Evolutionary conservation across 495 filamentous ascomycete species (phyloP), one percentile per base, ranked within the genome.

Genomic region (Hypoxylon rickii): DNA sequence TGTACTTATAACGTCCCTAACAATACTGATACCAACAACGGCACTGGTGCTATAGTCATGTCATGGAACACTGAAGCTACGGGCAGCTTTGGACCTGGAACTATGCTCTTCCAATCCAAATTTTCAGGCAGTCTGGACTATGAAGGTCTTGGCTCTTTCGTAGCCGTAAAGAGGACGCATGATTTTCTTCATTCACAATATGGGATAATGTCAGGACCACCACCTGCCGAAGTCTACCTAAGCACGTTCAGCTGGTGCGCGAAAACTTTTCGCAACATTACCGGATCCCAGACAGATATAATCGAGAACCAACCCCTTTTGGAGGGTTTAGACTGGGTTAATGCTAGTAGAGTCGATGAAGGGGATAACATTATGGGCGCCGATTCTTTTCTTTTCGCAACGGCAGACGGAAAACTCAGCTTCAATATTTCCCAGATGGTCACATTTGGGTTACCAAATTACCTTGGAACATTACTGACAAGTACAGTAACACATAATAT

Each of bases 1-100:
- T 61, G 50, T n/a, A 50, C 31, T 2, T 61, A 50, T 38, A 54
- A 16, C 15, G 19, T 47, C 19, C 51, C 51, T 7, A 34, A 12
- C 1, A 55, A 29, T 17, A 7, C 12, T n/a, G 2, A 18, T 21
- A 18, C 29, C 29, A 13, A 45, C 18, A 10, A 38, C 3, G n/a
- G n/a, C n/a, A 7, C 16, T 29, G 12, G 13, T 18, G 20, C 8
- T 5, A 34, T 54, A 33, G 19, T 46, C 11, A 26, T 43, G 16
- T 4, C 15, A 1, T 53, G 50, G 50, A 51, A 34, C 11, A 33
- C 49, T 8, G 39, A 53, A 10, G 21, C 18, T 12, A 22, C 17
- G 13, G 49, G 24, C 10, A 10, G 24, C 4, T 29, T 29, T 29
- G 24, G 10, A 4, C 24, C 24, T n/a, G n/a, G n/a, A 29, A 29